Conservation (phyloP, 2,329 filamentous ascomycete species). For the Epichloe festucae region DNA sequence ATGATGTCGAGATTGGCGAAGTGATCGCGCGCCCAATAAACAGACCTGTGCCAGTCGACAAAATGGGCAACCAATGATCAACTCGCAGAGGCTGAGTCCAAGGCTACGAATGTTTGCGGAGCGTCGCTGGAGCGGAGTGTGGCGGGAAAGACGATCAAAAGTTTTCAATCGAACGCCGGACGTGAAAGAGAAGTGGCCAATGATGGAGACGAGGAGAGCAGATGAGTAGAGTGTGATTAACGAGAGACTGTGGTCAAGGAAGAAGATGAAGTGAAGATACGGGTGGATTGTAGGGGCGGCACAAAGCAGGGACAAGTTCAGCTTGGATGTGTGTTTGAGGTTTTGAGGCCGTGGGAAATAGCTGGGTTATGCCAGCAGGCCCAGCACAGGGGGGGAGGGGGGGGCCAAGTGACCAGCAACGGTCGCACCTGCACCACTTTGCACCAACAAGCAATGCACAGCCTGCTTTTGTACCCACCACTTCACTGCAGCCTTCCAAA, state of each 20-base stretch:
- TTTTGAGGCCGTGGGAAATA: neutral
- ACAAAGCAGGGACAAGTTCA: neutral
- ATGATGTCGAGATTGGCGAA: neutral
- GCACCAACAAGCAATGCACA: neutral
- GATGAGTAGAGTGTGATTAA: neutral
- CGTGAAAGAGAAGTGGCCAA: neutral
- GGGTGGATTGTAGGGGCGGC: neutral
- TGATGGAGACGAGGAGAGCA: neutral
- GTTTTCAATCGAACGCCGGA: neutral
- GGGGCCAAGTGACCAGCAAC: no score
- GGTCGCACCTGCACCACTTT: neutral
- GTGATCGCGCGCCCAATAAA: neutral
- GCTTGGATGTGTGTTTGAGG: neutral
- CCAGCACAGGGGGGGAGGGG: no score
- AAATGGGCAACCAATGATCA: neutral
- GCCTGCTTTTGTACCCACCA: neutral
- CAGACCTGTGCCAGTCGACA: neutral
- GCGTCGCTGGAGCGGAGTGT: no score
- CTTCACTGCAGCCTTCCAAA: neutral
- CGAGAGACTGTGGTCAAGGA: slow-evolving; percentile 4
- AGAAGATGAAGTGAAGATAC: neutral
- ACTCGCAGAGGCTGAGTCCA: neutral
- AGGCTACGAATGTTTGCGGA: neutral
- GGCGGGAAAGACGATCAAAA: neutral
- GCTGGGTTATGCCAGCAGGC: no score